Evolutionary conservation across 2,329 filamentous ascomycete species (phyloP).

Genomic region (Colletotrichum nymphaeae): DNA sequence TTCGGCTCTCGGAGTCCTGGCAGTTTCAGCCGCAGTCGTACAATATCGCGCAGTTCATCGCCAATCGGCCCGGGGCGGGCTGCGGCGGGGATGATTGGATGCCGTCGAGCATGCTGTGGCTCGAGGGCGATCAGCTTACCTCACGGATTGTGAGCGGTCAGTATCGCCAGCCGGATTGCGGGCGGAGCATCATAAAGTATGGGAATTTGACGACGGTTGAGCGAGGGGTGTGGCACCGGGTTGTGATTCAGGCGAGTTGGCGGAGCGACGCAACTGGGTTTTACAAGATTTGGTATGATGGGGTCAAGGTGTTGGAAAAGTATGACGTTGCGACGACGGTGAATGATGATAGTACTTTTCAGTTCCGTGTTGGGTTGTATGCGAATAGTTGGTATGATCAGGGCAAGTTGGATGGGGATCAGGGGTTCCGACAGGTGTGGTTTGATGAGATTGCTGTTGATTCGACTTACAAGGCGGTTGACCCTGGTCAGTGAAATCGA

Average conservation of each 20-base stretch:
- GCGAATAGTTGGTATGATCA: slow-evolving; percentile 62
- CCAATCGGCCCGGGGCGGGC: slow-evolving; percentile 54
- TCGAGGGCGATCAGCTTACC: slow-evolving; percentile 54
- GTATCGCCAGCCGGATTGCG: slow-evolving; percentile 42
- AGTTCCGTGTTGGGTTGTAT: slow-evolving; percentile 61
- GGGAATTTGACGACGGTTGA: slow-evolving; percentile 50
- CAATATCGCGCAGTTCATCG: slow-evolving; percentile 64
- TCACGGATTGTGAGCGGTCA: slow-evolving; percentile 49
- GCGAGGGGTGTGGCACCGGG: slow-evolving; percentile 57
- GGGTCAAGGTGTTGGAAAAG: slow-evolving; percentile 53
- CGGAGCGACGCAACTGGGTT: slow-evolving; percentile 54
- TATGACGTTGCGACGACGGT: slow-evolving; percentile 56
- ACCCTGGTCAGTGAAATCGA: not conserved
- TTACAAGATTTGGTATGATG: slow-evolving; percentile 61
- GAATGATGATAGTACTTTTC: slow-evolving; percentile 53
- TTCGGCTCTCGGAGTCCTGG: slow-evolving; percentile 60
- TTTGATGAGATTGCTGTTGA: slow-evolving; percentile 61
- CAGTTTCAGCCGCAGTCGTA: slow-evolving; percentile 56
- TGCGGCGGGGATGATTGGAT: slow-evolving; percentile 60
- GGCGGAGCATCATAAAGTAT: slow-evolving; percentile 37
- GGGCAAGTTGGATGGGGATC: slow-evolving; percentile 50
- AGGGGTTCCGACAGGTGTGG: slow-evolving; percentile 59
- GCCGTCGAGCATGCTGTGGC: slow-evolving; percentile 61
- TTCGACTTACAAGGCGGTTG: slow-evolving; percentile 41
- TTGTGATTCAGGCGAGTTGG: slow-evolving; percentile 60